Evolutionary conservation across 176 grass and related monocot species (phyloP).

Genomic region (Dendrocalamus sinicus): DNA sequence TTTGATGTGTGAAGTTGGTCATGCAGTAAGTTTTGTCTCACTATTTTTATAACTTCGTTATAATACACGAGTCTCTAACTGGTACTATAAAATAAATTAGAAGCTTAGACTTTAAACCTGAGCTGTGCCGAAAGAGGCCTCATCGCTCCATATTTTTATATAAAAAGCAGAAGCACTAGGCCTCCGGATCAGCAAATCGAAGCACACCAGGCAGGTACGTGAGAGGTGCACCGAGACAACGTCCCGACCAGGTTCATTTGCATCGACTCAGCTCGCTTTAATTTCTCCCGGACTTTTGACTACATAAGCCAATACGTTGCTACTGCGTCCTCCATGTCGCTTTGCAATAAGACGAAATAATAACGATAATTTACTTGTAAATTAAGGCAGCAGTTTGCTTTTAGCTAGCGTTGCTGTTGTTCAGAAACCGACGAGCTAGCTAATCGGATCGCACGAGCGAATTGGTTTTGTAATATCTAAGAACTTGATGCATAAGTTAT

Average conservation of each 20-base stretch:
- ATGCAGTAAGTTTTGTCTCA: too few species aligned
- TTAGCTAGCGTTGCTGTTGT: neutral
- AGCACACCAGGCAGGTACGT: neutral
- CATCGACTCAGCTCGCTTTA: neutral
- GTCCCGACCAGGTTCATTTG: constrained; percentile 33
- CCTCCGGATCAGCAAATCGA: constrained; percentile 8
- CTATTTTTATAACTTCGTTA: too few species aligned
- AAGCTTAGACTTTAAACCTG: too few species aligned
- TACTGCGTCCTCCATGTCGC: neutral
- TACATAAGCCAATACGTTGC: neutral
- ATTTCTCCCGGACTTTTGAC: neutral
- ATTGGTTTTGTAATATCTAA: neutral
- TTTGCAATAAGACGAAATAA: neutral
- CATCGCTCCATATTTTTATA: neutral
- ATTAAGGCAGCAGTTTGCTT: neutral
- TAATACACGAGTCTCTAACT: too few species aligned
- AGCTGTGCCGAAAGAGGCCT: constrained; percentile 11
- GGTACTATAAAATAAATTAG: too few species aligned
- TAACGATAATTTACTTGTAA: neutral
- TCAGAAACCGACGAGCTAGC: neutral
- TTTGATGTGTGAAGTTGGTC: too few species aligned
- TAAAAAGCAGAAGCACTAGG: constrained; percentile 41
- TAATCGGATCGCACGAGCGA: neutral
- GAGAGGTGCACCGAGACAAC: neutral
- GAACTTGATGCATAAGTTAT: neutral